These are phyloP conservation scores for Xylariaceae sp. DNA, from an alignment of 2,329 filamentous ascomycete genomes.

Conservation along the genomic window DNA sequence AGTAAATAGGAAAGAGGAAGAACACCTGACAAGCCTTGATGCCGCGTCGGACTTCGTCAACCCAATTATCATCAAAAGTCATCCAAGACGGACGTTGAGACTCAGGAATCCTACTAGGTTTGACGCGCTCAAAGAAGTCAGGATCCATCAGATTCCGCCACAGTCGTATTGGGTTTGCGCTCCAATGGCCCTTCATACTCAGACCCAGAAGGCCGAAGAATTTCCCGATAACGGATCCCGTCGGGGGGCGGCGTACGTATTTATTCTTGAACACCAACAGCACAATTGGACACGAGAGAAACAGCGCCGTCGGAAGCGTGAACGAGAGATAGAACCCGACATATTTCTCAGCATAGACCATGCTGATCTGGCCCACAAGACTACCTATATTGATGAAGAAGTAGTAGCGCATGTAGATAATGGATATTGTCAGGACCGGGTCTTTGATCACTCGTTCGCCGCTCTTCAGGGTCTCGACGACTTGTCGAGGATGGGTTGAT, in stretches of 20 bases:
- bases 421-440: slow-evolving; percentile 60
- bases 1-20: slow-evolving; percentile 59
- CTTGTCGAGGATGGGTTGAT: slow-evolving; percentile 49
- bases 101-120: slow-evolving; percentile 59
- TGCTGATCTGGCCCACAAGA: slow-evolving; percentile 44
- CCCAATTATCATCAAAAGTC: slow-evolving; percentile 65
- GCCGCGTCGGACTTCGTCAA: slow-evolving; percentile 66
- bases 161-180: slow-evolving; percentile 52
- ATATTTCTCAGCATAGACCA: slow-evolving; percentile 61
- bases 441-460: slow-evolving; percentile 63
- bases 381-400: slow-evolving; percentile 73
- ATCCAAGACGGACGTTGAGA: slow-evolving; percentile 62
- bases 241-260: slow-evolving; percentile 50
- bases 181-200: slow-evolving; percentile 61
- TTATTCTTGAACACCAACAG: slow-evolving; percentile 45
- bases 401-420: slow-evolving; percentile 71
- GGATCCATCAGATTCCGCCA: slow-evolving; percentile 34
- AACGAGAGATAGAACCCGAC: slow-evolving; percentile 60
- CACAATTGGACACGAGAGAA: slow-evolving; percentile 55
- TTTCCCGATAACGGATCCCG: slow-evolving; percentile 64
- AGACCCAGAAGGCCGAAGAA: slow-evolving; percentile 58
- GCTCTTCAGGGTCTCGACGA: slow-evolving; percentile 46
- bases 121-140: slow-evolving; percentile 63
- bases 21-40: slow-evolving; percentile 59
- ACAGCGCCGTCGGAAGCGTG: slow-evolving; percentile 50